A percentile compares a stretch with the other conserved stretches of the same genome.
Evolutionary conservation across 441 rosid genomes (phyloP).

Genomic region (Adansonia rubrostipa): DNA sequence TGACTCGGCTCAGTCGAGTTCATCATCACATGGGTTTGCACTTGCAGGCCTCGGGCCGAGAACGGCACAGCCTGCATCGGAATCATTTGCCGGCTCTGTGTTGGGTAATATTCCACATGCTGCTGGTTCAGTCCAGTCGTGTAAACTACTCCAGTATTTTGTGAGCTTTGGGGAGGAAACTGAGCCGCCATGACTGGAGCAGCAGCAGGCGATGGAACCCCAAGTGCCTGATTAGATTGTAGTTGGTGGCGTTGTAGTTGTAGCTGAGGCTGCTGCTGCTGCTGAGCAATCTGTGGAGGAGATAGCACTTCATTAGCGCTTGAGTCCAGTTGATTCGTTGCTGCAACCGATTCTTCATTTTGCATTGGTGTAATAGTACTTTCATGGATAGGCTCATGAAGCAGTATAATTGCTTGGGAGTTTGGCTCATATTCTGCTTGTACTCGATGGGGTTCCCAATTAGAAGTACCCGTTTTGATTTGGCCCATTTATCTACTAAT

Average conservation of each 20-base stretch:
- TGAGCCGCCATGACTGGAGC: neutral
- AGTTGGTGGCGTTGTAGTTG: neutral
- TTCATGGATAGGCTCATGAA: too few species aligned
- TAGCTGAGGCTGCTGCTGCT: too few species aligned
- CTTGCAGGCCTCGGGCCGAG: neutral
- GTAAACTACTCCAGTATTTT: too few species aligned
- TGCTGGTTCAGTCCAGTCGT: too few species aligned
- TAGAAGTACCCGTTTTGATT: neutral
- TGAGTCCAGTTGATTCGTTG: neutral
- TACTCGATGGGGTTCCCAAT: neutral
- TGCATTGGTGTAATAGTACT: too few species aligned
- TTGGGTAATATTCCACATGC: too few species aligned
- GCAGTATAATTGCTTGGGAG: too few species aligned
- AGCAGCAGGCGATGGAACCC: neutral
- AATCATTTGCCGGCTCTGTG: neutral
- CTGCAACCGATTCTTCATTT: neutral
- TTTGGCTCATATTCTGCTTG: neutral
- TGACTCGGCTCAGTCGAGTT: constrained; percentile 6
- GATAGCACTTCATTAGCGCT: neutral
- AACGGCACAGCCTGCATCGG: neutral
- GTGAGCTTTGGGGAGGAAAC: neutral
- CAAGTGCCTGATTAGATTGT: neutral
- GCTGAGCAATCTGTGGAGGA: too few species aligned
- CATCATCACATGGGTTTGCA: neutral
- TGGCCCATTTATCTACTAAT: neutral